Evolutionary conservation across 139 green algal species (phyloP).

Genomic region (Gonium pectorale): DNA sequence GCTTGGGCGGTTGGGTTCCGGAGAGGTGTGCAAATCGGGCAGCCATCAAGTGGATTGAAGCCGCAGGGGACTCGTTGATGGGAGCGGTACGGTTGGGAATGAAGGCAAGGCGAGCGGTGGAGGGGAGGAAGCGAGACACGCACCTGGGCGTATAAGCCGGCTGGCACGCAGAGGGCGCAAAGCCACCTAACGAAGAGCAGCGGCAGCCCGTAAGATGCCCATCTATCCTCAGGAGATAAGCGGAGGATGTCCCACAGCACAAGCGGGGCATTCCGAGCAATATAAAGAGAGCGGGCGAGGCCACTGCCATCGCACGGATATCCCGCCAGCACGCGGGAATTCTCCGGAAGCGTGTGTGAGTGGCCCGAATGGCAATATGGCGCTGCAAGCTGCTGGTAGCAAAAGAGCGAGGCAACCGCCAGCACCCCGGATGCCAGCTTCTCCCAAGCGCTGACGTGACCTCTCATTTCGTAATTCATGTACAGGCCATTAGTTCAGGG

Average conservation of each 20-base stretch:
- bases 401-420: background rate
- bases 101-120: too few relatives aligned
- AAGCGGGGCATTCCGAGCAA: background rate
- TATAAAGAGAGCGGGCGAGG: background rate
- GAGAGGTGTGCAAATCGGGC: too few relatives aligned
- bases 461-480: too few relatives aligned
- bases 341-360: background rate
- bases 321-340: background rate
- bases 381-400: slow-evolving; percentile 8
- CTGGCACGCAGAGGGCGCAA: background rate
- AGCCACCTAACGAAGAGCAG: background rate
- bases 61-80: too few relatives aligned
- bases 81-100: too few relatives aligned
- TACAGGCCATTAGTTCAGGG: too few relatives aligned
- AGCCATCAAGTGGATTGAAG: too few relatives aligned
- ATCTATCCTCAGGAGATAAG: background rate
- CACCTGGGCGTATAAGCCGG: background rate
- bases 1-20: too few relatives aligned
- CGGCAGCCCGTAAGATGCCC: background rate
- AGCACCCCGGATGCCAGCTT: background rate
- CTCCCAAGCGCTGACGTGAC: background rate
- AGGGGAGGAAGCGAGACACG: too few relatives aligned
- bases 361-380: background rate
- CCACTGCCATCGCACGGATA: slow-evolving; percentile 3
- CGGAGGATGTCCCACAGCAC: slow-evolving; percentile 12